Percentiles rank a stretch among this genome's conserved stretches.
phyloP scores from a whole-genome alignment of 306 rosid species.

The Calophaca sinica region DNA sequence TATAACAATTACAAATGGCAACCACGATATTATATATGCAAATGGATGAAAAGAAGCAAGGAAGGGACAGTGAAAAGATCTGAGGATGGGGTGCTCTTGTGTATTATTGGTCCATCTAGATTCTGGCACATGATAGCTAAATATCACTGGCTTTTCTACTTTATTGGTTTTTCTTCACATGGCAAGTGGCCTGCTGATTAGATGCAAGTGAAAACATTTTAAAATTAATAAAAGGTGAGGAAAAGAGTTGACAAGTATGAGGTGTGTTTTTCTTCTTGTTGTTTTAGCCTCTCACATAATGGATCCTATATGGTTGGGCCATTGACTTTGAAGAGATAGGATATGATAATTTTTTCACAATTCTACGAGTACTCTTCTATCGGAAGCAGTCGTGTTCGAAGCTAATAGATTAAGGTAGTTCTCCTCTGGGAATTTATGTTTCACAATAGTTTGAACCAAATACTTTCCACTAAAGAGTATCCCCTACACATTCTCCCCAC shows the following conservation, averaged over 20 bases:
- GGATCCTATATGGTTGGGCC: slow-evolving; percentile 8
- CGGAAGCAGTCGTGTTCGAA: no score
- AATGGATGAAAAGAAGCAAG: neutral
- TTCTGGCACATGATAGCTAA: no score
- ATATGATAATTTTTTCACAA: neutral
- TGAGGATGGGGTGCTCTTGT: slow-evolving; percentile 37
- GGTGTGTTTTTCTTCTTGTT: neutral
- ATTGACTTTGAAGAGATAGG: slow-evolving; percentile 33
- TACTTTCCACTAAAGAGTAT: no score
- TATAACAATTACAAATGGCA: slow-evolving; percentile 25
- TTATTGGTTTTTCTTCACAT: slow-evolving; percentile 49
- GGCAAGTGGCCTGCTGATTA: slow-evolving; percentile 40
- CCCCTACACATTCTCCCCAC: no score
- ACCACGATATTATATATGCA: neutral
- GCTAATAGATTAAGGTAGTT: no score
- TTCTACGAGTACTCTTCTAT: no score
- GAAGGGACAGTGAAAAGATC: slow-evolving; percentile 49
- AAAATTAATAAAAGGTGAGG: neutral
- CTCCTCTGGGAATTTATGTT: no score
- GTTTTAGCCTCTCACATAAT: no score
- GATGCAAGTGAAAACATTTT: slow-evolving; percentile 20
- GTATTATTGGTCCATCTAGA: no score
- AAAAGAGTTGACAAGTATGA: slow-evolving; percentile 38
- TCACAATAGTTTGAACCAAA: no score
- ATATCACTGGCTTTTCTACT: slow-evolving; percentile 24